These are phyloP conservation scores for Fusarium veterinarium DNA, from an alignment of 2,329 filamentous ascomycete species.

Conservation along the genomic window DNA sequence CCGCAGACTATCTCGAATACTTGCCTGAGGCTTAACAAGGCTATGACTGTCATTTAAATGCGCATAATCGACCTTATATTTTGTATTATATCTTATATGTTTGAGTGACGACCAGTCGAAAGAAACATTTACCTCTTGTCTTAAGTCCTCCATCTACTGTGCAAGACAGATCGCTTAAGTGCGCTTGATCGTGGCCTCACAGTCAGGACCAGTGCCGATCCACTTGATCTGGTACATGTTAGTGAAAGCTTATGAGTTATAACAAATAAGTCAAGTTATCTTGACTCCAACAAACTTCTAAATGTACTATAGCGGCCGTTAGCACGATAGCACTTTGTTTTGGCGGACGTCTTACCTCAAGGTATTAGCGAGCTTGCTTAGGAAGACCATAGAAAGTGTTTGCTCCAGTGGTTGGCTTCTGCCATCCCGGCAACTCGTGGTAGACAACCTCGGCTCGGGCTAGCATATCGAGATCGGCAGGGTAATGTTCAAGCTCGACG, in stretches of 20 bases:
- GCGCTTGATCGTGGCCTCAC: conserved; percentile 32
- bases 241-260: background rate
- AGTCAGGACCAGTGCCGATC: conserved; percentile 34
- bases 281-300: conserved; percentile 20
- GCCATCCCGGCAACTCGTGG: conserved; percentile 24
- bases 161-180: background rate
- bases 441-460: conserved; percentile 18
- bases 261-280: background rate
- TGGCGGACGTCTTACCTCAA: conserved; percentile 7
- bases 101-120: background rate
- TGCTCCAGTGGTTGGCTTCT: conserved; percentile 18
- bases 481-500: conserved; percentile 13
- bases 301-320: background rate
- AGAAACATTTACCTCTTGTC: background rate
- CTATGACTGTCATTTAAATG: background rate
- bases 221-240: conserved; percentile 20
- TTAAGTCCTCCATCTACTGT: background rate
- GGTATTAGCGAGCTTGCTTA: conserved; percentile 14
- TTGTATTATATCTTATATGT: background rate
- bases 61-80: background rate
- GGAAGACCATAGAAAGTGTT: conserved; percentile 23
- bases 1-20: conserved; percentile 1
- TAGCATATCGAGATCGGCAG: conserved; percentile 5
- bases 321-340: background rate
- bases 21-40: background rate